Percentiles rank a stretch among this genome's conserved stretches.
Conservation (phyloP, 192 early-diverging fungal genomes). For the Linnemannia schmuckeri region DNA sequence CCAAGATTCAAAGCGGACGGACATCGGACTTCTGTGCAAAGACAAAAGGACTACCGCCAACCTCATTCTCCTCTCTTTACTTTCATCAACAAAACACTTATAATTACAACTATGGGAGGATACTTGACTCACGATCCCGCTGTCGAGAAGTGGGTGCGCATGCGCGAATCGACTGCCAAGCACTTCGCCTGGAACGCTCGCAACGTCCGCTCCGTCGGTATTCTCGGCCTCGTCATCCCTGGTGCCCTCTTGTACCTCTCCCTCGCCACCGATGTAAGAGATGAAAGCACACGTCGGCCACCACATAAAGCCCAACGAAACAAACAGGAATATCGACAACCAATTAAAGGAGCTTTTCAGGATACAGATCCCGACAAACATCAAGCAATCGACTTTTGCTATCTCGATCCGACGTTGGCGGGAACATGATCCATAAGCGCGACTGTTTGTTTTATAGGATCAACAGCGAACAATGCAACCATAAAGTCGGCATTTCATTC, state of each 20-base stretch:
- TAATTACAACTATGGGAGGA: conserved; percentile 41
- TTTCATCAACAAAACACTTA: conserved; percentile 3
- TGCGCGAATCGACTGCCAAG: conserved; percentile 55
- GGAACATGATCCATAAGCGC: too few species aligned
- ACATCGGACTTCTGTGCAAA: background rate
- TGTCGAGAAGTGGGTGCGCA: conserved; percentile 57
- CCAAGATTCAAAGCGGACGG: background rate
- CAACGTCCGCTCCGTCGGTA: conserved; percentile 30
- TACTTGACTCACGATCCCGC: conserved; percentile 54
- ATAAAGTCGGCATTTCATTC: too few species aligned
- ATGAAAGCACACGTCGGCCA: background rate
- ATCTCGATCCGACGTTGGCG: too few species aligned
- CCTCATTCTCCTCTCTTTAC: background rate
- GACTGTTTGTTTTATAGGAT: too few species aligned
- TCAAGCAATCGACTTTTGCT: too few species aligned
- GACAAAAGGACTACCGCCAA: background rate
- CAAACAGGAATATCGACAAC: too few species aligned
- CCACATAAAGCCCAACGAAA: too few species aligned
- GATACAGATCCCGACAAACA: too few species aligned
- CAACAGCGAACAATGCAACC: too few species aligned
- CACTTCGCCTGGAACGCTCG: conserved; percentile 49
- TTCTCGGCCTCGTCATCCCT: conserved; percentile 54
- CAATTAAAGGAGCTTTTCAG: too few species aligned
- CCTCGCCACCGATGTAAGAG: conserved; percentile 37
- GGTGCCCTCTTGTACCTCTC: conserved; percentile 44